These are phyloP conservation scores for Eucalyptus cloeziana DNA, from an alignment of 345 rosid species.

Conservation along the genomic window DNA sequence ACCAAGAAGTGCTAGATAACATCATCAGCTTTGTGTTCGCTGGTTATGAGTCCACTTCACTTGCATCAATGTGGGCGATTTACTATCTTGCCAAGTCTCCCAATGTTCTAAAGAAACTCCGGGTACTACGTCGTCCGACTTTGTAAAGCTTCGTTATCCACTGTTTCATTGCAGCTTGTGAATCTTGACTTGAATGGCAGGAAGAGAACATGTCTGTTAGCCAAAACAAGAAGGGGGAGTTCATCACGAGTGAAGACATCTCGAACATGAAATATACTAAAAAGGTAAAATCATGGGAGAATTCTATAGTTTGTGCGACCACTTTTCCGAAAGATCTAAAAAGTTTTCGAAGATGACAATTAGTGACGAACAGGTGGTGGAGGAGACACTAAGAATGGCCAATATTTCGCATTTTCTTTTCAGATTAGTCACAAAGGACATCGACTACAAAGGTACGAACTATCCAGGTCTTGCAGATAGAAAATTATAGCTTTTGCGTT, in stretches of 20 bases:
- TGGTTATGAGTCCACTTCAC: slow-evolving; percentile 18
- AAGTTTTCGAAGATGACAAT: not conserved
- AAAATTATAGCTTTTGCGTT: not conserved
- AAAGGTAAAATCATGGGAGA: not conserved
- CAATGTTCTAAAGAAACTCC: not conserved
- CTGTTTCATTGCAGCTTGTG: not conserved
- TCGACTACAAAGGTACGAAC: not conserved
- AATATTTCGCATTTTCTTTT: not conserved
- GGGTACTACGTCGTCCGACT: not conserved
- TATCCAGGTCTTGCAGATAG: not conserved
- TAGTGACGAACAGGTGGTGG: not conserved
- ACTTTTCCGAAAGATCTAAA: not conserved
- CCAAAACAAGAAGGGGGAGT: slow-evolving; percentile 10
- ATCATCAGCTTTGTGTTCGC: slow-evolving; percentile 21
- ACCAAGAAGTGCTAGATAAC: slow-evolving; percentile 30
- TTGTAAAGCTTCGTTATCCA: not conserved
- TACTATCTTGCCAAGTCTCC: not conserved
- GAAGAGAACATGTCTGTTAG: slow-evolving; percentile 20
- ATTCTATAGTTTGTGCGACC: not conserved
- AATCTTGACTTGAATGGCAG: not conserved
- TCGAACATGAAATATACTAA: slow-evolving; percentile 20
- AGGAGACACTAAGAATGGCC: not conserved
- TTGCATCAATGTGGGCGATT: not conserved
- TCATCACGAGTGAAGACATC: slow-evolving; percentile 21
- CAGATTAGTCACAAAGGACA: not conserved